These are phyloP conservation scores for Barnettozyma pratensis DNA, from an alignment of 805 yeast genomes.

Conservation along the genomic window DNA sequence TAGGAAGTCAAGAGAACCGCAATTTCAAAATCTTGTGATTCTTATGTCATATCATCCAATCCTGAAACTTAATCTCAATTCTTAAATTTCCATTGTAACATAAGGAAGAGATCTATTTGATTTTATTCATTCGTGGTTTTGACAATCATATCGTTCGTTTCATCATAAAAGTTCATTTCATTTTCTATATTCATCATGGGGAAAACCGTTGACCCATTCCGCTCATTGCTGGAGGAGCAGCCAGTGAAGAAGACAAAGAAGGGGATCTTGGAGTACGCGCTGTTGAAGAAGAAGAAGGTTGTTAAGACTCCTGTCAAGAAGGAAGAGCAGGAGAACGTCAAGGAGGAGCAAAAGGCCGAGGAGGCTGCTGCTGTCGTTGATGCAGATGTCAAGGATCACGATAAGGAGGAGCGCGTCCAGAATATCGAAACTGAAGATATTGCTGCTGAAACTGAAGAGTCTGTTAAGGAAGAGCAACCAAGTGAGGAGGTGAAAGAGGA, in stretches of 20 bases:
- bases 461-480: neutral
- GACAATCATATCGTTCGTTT: neutral
- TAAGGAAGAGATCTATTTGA: neutral
- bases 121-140: neutral
- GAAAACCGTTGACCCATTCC: neutral
- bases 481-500: no score
- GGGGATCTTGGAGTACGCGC: constrained; percentile 7
- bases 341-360: neutral
- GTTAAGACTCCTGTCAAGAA: neutral
- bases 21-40: neutral
- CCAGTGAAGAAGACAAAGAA: constrained; percentile 5
- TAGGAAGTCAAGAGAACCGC: neutral
- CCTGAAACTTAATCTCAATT: neutral
- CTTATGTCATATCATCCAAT: neutral
- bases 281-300: constrained; percentile 5
- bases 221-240: neutral
- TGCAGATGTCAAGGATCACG: neutral
- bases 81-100: neutral
- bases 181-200: neutral
- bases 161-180: neutral
- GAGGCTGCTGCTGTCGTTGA: neutral
- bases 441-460: neutral
- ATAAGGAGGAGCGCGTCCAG: neutral
- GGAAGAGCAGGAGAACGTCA: neutral
- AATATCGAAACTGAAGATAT: neutral